Conservation (phyloP, 345 rosid genomes). For the Eutrema japonicum region DNA sequence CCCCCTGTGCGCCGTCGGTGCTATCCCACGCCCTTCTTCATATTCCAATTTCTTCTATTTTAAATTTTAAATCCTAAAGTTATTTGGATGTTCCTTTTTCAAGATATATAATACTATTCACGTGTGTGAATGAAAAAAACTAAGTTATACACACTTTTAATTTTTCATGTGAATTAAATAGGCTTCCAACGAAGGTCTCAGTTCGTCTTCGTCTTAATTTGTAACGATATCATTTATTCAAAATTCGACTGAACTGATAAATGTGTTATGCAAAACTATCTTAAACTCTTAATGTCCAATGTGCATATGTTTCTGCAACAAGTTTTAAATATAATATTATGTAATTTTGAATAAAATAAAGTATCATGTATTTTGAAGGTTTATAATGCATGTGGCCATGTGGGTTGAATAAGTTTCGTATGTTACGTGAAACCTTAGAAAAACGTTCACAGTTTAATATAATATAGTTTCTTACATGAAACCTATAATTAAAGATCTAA, state of each 20-base stretch:
- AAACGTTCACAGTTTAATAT: constrained; percentile 4
- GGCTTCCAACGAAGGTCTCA: background rate
- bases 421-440: background rate
- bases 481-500: no score
- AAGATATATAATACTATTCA: constrained; percentile 23
- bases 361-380: background rate
- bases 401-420: background rate
- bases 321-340: background rate
- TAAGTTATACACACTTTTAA: constrained; percentile 1
- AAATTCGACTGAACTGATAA: background rate
- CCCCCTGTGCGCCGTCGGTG: constrained; percentile 41
- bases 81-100: background rate
- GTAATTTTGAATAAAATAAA: background rate
- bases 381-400: background rate
- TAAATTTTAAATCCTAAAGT: background rate
- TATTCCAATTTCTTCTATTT: constrained; percentile 8
- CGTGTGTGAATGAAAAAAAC: constrained; percentile 27
- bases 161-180: background rate
- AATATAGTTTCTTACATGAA: background rate
- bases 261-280: background rate
- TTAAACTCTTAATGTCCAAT: background rate
- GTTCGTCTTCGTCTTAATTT: background rate
- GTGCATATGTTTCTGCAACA: background rate
- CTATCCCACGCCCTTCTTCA: constrained; percentile 40
- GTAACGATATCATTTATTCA: background rate